These are phyloP conservation scores for Aphanomyces cochlioides DNA, from an alignment of 352 stramenopile genomes.

Conservation along the genomic window DNA sequence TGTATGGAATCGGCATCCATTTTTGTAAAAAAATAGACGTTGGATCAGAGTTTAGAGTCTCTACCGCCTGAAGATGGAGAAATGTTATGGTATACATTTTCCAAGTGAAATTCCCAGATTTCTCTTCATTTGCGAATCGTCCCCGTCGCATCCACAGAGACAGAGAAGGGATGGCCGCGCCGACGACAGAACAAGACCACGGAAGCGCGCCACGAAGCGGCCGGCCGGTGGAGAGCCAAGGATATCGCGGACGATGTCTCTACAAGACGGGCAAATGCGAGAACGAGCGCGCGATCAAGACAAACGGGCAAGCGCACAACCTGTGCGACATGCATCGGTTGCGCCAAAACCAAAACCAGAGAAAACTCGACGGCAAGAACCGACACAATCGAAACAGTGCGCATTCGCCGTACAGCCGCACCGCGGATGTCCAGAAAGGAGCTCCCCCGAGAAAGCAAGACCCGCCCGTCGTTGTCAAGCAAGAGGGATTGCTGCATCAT, in stretches of 20 bases:
- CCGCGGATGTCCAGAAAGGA: not conserved
- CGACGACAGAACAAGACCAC: not conserved
- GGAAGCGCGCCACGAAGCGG: too few relatives aligned
- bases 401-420: not conserved
- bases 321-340: constrained; percentile 80
- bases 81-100: constrained; percentile 14
- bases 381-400: constrained; percentile 55
- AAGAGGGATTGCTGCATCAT: not conserved
- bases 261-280: constrained; percentile 86
- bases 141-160: constrained; percentile 7
- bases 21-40: too few relatives aligned
- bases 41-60: not conserved
- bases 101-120: constrained; percentile 19
- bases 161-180: not conserved
- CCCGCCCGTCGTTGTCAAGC: not conserved
- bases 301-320: constrained; percentile 72
- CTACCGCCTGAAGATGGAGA: not conserved
- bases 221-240: not conserved
- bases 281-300: constrained; percentile 83
- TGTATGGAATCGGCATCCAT: too few relatives aligned
- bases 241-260: constrained; percentile 59
- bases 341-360: constrained; percentile 81
- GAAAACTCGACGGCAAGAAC: constrained; percentile 85
- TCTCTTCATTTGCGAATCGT: constrained; percentile 9
- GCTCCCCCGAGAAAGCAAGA: not conserved